Conservation (phyloP, 169 alveolate species). For the Babesia gibsoni region DNA sequence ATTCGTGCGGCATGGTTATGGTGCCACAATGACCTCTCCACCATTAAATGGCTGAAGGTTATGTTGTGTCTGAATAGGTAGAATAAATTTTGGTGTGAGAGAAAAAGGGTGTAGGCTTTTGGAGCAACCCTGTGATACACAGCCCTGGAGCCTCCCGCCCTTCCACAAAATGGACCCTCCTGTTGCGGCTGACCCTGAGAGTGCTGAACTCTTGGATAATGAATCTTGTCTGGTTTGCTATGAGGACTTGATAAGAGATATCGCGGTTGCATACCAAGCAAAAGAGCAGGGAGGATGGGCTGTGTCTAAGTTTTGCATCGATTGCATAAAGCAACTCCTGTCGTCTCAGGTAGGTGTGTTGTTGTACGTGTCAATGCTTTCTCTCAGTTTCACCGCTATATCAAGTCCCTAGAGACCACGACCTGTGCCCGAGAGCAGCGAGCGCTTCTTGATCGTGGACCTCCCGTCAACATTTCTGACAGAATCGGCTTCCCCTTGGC, state of each 20-base stretch:
- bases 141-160: too few species aligned
- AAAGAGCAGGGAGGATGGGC: slow-evolving; percentile 36
- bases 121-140: too few species aligned
- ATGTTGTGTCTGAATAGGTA: too few species aligned
- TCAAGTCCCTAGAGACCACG: slow-evolving; percentile 32
- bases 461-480: slow-evolving; percentile 60
- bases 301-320: slow-evolving; percentile 51
- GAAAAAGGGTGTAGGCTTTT: too few species aligned
- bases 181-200: too few species aligned
- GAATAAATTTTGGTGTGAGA: too few species aligned
- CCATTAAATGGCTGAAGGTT: too few species aligned
- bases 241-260: slow-evolving; percentile 46
- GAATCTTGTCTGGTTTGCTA: slow-evolving; percentile 48
- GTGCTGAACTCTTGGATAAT: slow-evolving; percentile 14
- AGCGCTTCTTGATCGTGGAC: slow-evolving; percentile 62
- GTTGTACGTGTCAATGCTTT: background rate
- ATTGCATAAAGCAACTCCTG: slow-evolving; percentile 47
- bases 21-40: too few species aligned
- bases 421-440: slow-evolving; percentile 68
- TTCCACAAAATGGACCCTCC: too few species aligned
- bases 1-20: too few species aligned
- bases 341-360: slow-evolving; percentile 29
- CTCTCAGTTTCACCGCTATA: slow-evolving; percentile 44
- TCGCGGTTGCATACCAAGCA: slow-evolving; percentile 54
- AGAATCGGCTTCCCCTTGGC: slow-evolving; percentile 56